phyloP scores from a whole-genome alignment of 2,329 filamentous ascomycete species.

The Xylaria sp. region DNA sequence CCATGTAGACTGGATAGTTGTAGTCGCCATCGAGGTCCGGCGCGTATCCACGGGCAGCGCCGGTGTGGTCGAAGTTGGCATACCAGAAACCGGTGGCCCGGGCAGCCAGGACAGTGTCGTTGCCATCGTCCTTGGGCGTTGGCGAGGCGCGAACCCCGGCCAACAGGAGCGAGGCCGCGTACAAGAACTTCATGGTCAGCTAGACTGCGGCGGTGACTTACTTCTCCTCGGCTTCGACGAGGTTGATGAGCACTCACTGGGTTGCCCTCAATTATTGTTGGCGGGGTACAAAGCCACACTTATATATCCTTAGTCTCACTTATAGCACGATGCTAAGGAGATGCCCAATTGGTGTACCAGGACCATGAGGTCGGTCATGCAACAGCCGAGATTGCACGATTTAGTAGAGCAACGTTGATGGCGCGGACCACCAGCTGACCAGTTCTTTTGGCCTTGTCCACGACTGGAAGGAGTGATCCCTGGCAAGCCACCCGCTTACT shows the following conservation, averaged over 20 bases:
- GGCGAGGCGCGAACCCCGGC: constrained; percentile 33
- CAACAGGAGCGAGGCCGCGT: constrained; percentile 29
- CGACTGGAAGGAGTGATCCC: constrained; percentile 13
- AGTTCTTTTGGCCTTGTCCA: constrained; percentile 17
- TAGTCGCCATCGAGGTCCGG: constrained; percentile 55
- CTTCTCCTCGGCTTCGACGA: constrained; percentile 6
- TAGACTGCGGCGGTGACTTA: background rate
- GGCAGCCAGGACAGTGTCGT: constrained; percentile 27
- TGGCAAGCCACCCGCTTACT: constrained; percentile 5
- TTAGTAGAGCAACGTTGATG: background rate
- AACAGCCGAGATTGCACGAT: constrained; percentile 20
- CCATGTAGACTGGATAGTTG: constrained; percentile 54
- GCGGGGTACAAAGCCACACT: constrained; percentile 15
- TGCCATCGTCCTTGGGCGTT: constrained; percentile 26
- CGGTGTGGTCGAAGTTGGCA: constrained; percentile 56
- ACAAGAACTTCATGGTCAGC: constrained; percentile 30
- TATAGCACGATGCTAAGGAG: background rate
- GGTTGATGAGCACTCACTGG: constrained; percentile 5
- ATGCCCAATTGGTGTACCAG: background rate
- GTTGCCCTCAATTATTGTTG: background rate
- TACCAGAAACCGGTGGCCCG: constrained; percentile 54
- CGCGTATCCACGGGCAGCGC: constrained; percentile 52
- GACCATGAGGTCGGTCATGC: constrained; percentile 3
- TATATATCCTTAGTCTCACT: constrained; percentile 18
- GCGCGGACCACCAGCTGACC: constrained; percentile 9